These are phyloP conservation scores for Simmondsia chinensis DNA, from an alignment of 148 eudicot species.

Conservation along the genomic window DNA sequence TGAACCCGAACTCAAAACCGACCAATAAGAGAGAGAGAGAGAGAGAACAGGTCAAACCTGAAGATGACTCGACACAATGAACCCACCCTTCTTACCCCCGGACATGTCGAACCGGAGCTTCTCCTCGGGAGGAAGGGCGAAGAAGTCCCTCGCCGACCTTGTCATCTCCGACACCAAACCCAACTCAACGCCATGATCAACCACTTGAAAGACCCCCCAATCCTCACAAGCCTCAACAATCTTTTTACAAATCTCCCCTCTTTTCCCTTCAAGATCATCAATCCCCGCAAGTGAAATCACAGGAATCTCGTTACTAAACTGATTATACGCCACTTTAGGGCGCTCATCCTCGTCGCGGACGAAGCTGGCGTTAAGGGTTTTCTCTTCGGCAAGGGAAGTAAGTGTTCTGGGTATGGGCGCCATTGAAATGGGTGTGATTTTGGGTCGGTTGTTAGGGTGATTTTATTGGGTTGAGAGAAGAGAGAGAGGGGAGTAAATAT, in stretches of 20 bases:
- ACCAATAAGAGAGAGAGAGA: too few species aligned
- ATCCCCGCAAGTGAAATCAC: constrained; percentile 75
- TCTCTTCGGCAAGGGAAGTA: constrained; percentile 34
- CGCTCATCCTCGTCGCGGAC: constrained; percentile 89
- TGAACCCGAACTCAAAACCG: too few species aligned
- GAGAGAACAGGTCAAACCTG: constrained; percentile 32
- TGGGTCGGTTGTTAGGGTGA: too few species aligned
- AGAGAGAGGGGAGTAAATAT: too few species aligned
- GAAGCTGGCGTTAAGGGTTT: constrained; percentile 39
- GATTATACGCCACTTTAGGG: constrained; percentile 75
- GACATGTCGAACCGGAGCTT: constrained; percentile 87
- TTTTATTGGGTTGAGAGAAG: too few species aligned
- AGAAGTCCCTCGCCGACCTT: constrained; percentile 55
- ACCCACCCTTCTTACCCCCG: constrained; percentile 96
- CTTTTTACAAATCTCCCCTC: constrained; percentile 52
- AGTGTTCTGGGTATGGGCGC: constrained; percentile 46
- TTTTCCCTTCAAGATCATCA: constrained; percentile 27
- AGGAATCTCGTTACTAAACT: constrained; percentile 64
- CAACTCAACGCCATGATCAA: constrained; percentile 69
- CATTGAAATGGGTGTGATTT: too few species aligned
- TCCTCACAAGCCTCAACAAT: constrained; percentile 82
- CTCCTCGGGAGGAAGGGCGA: constrained; percentile 58
- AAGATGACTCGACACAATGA: constrained; percentile 91
- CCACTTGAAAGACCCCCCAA: constrained; percentile 91
- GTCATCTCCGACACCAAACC: constrained; percentile 53